Base-by-base conservation (phyloP, 768 basidiomycete genomes). In the Tubosaeta sp. region DNA sequence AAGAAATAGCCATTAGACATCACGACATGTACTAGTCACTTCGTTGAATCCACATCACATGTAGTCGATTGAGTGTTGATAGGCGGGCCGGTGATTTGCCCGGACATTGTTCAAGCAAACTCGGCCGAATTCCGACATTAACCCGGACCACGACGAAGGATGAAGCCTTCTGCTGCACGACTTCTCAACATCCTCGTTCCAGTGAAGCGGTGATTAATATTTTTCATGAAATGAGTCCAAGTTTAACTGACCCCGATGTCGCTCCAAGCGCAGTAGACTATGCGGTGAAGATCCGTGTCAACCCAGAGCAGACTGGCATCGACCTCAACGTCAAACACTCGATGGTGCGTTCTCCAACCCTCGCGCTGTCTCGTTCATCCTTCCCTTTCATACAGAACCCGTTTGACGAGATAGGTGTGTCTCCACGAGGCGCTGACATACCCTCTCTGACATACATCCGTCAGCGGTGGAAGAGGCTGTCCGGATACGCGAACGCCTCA, bases 261-360 rank as follows among this genome's bases (percentile, higher is more conserved):
- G 8, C 42, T 4, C 12, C 19, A 46, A 97, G 91, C 57, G 85
- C 90, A 47, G 88, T 99, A 47, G 97, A 98, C 74, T 99, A 91
- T 83, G 88, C 93, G 4, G 93, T 95, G 72, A 98, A 97, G 79
- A 97, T 99, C 74, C 89, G 95, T 47, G 92, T 99, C 46, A 95
- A 95, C 67, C 82, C 93, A 6, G 85, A 88, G 59, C 92, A 97
- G 65, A 97, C 93, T 33, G 97, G 94, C 13, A 84, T 99, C 38
- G 95, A 99, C 76, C 86, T 90, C 51, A 93, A 88, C 69, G 95
- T 97, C 61, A 99, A 99, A 79, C 97, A 99, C 73, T 95, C 93
- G 2, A 97, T 99, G 95, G 95, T 94, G 58, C 59, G 85, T 61
- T 9, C 38, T 7, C 31, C 37, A 33, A 22, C 13, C 4, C 9